Base-by-base conservation (phyloP, 306 rosid species). In the Prinsepia uniflora region DNA sequence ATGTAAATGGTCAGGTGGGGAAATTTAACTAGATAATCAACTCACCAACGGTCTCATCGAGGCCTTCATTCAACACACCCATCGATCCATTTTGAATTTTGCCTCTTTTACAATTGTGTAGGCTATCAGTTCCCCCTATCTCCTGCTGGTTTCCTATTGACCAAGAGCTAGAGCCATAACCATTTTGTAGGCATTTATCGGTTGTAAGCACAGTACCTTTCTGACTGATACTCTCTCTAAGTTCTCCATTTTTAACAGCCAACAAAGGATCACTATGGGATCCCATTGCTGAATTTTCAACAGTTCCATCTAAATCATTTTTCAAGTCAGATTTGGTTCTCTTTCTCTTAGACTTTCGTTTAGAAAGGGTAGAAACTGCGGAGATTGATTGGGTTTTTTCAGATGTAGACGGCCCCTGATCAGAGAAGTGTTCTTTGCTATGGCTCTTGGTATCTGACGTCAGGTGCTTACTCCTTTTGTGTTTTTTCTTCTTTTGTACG, bases 11-110 rank as follows among this genome's bases (percentile, higher is more conserved):
- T 44, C 45, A 64, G 44, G 36, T 48, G 65, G 34, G 58, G 67
- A 75, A 68, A 71, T 30, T 50, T 19, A 39, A 24, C 58, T 62
- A 66, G 62, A 63, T 58, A 72, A 83, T 54, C 59, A 3, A 78
- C 96, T 83, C 77, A 93, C 98, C 96, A 40, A 83, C 84, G 67
- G 96, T 79, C 79, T 86, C 90, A 69, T 69, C 85, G 39, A 81
- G 73, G 46, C 86, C 86, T 55, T 41, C 83, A 45, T 80, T 77
- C 24, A 71, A 91, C 75, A 75, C 79, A 57, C 67, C 73, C 76
- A 69, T 75, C 55, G 72, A 80, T 70, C 79, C 82, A 78, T 74
- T 70, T 74, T 77, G 81, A 75, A 75, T 47, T 71, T 58, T 65
- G 19, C 71, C 81, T 61, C 74, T 80, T 49, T 72, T 84, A 60